A percentile compares a stretch with the other conserved stretches of the same genome.
Evolutionary conservation across 2,329 filamentous ascomycete species (phyloP).

Genomic region (Lasiodiplodia citricola): DNA sequence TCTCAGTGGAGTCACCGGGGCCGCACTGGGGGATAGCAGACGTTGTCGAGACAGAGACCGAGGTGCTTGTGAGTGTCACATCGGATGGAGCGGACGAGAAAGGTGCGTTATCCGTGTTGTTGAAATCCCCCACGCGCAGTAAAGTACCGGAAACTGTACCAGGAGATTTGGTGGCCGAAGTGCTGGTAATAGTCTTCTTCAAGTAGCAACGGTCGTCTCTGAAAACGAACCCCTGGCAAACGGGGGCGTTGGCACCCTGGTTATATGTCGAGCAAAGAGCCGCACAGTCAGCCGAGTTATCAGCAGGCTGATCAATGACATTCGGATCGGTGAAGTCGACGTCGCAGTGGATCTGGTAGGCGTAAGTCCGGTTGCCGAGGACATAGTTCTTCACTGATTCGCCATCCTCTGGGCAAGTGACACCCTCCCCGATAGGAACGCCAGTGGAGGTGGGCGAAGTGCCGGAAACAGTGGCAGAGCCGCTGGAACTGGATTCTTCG

Average conservation of each 20-base stretch:
- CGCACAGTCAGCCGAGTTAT: conserved; percentile 18
- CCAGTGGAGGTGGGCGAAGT: not conserved
- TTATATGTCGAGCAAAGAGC: conserved; percentile 21
- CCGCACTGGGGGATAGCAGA: conserved; percentile 7
- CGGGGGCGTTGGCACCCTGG: not conserved
- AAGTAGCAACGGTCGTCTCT: conserved; percentile 3
- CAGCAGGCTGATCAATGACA: conserved; percentile 3
- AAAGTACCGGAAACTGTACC: not conserved
- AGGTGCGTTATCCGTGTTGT: not conserved
- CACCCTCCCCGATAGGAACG: not conserved
- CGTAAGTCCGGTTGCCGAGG: conserved; percentile 14
- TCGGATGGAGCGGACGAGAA: conserved; percentile 9
- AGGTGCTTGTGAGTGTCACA: not conserved
- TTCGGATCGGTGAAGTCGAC: conserved; percentile 3
- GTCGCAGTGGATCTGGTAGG: conserved; percentile 20
- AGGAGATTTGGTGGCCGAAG: not conserved
- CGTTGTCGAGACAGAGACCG: conserved; percentile 2
- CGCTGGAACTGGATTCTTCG: not conserved
- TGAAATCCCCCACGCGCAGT: not conserved
- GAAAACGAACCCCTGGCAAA: conserved; percentile 20
- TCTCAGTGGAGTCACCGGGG: not conserved
- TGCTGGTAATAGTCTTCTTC: conserved; percentile 11
- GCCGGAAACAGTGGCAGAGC: conserved; percentile 1
- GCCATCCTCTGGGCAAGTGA: conserved; percentile 21
- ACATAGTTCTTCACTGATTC: conserved; percentile 11